Percentiles rank a stretch among this genome's conserved stretches.
phyloP scores from a whole-genome alignment of 495 filamentous ascomycete genomes.

The Massariosphaeria phaeospora region DNA sequence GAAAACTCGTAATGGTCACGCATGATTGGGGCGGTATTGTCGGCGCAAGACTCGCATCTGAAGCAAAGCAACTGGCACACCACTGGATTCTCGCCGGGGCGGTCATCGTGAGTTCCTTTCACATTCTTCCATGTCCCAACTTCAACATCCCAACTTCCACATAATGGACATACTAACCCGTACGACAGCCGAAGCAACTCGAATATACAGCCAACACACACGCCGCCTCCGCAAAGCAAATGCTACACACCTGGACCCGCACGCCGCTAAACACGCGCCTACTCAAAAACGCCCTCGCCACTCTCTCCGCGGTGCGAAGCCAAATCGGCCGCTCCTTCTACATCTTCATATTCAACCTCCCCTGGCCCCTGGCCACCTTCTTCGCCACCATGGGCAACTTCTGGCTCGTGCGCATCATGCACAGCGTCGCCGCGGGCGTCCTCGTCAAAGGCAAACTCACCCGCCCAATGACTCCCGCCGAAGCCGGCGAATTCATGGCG shows the following conservation, averaged over 20 bases:
- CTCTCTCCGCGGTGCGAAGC: conserved; percentile 41
- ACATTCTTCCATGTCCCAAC: background rate
- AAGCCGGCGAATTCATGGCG: conserved; percentile 24
- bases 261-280: conserved; percentile 42
- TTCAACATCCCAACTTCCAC: background rate
- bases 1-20: conserved; percentile 46
- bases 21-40: conserved; percentile 58
- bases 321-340: conserved; percentile 48
- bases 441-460: conserved; percentile 35
- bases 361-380: conserved; percentile 39
- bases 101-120: conserved; percentile 44
- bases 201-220: conserved; percentile 13
- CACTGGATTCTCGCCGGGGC: conserved; percentile 50
- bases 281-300: conserved; percentile 42
- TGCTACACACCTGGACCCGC: conserved; percentile 45
- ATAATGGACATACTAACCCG: background rate
- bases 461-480: background rate
- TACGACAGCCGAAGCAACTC: conserved; percentile 24
- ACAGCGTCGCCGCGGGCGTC: conserved; percentile 37
- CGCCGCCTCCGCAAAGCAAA: conserved; percentile 44
- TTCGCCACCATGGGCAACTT: conserved; percentile 44
- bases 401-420: conserved; percentile 42
- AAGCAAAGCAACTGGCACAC: conserved; percentile 51
- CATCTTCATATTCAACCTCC: conserved; percentile 50
- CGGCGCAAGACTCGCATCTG: conserved; percentile 50